These are phyloP conservation scores for Lactifluus hygrophoroides DNA, from an alignment of 768 basidiomycete species.

Conservation along the genomic window DNA sequence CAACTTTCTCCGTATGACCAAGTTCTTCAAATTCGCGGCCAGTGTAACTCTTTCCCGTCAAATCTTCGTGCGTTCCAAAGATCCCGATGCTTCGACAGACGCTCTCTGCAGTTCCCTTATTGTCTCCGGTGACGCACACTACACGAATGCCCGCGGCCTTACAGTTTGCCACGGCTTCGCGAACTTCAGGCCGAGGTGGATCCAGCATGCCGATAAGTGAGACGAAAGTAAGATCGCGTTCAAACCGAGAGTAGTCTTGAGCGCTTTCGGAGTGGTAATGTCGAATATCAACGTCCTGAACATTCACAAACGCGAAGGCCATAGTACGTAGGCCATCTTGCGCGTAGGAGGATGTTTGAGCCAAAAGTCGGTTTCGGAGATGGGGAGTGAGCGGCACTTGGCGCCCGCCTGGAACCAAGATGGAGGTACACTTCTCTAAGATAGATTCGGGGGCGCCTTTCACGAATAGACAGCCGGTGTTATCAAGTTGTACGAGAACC, in stretches of 20 bases:
- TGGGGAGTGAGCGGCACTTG: slow-evolving; percentile 55
- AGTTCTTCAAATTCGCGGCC: slow-evolving; percentile 86
- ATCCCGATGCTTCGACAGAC: slow-evolving; percentile 96
- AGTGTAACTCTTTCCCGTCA: slow-evolving; percentile 93
- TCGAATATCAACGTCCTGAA: slow-evolving; percentile 61
- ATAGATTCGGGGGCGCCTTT: slow-evolving; percentile 97
- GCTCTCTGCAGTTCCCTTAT: slow-evolving; percentile 95
- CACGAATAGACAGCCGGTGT: slow-evolving; percentile 72
- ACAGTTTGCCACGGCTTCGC: slow-evolving; percentile 80
- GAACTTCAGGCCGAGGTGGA: slow-evolving; percentile 92
- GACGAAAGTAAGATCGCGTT: slow-evolving; percentile 87
- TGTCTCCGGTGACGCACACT: slow-evolving; percentile 96
- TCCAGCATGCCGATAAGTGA: slow-evolving; percentile 97
- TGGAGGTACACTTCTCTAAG: slow-evolving; percentile 77
- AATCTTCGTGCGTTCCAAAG: slow-evolving; percentile 76
- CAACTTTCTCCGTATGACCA: slow-evolving; percentile 68
- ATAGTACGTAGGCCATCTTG: slow-evolving; percentile 80
- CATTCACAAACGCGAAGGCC: slow-evolving; percentile 81
- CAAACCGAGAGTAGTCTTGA: slow-evolving; percentile 82
- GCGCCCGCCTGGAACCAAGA: slow-evolving; percentile 50
- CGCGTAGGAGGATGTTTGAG: slow-evolving; percentile 66
- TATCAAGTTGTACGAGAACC: slow-evolving; percentile 69
- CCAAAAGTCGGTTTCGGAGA: slow-evolving; percentile 52
- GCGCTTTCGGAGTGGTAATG: slow-evolving; percentile 78
- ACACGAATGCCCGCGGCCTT: slow-evolving; percentile 90